Evolutionary conservation across 2,329 filamentous ascomycete species (phyloP), one percentile per base, ranked within the genome.

Genomic region (Paecilomyces variotii): DNA sequence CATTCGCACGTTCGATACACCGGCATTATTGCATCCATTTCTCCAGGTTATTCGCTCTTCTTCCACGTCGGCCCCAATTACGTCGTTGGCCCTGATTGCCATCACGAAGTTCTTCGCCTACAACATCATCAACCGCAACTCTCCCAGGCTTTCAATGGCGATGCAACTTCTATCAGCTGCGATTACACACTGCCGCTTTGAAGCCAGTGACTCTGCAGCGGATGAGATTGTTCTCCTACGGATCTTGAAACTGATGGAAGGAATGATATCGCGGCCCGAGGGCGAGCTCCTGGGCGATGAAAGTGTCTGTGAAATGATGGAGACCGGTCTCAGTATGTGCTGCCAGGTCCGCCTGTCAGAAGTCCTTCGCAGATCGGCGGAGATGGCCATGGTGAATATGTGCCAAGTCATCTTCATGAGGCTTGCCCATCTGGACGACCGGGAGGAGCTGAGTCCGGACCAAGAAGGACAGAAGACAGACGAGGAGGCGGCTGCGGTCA

Each of bases 251-350:
- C 82, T 99, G 53, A 99, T 99, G 94, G 94, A 99, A 75, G 90
- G 91, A 68, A 97, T 99, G 89, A 87, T 99, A 67, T 95, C 92
- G 14, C 90, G 94, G 0, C 90, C 92, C 0, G 91, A 93, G 30
- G 94, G 94, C 39, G 88, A 95, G 64, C 85, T 97, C 10, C 79
- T 99, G n/a, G 95, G 93, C 59, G 94, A 99, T 68, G 93, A 97
- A 77, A 97, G 93, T 70, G 91, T 99, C 10, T 99, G 95, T 72
- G 91, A 97, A 72, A 97, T 99, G 91, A 97, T 99, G 93, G 94
- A 96, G 72, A 93, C 91, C 1, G 94, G 93, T 1, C 76, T 99
- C 64, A 96, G 91, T 70, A 97, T 99, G 80, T 99, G 94, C 79
- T 99, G 93, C 63, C 92, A 97, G 70, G 85, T 90, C 57, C 86